Evolutionary conservation across 1,139 yeast genomes (phyloP).

Genomic region (Taphrina communis): DNA sequence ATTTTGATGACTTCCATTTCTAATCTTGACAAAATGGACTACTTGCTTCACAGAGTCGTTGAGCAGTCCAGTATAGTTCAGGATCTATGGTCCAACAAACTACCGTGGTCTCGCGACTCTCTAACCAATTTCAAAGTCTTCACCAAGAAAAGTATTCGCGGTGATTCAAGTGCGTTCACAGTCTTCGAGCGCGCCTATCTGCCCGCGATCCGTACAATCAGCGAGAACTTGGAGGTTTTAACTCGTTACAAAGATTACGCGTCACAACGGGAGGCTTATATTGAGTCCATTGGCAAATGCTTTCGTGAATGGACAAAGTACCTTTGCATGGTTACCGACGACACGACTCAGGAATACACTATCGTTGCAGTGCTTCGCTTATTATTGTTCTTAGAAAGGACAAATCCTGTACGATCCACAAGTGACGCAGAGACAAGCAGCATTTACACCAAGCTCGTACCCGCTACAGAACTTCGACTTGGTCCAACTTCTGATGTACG

Average conservation of each 20-base stretch:
- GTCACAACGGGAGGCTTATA: not conserved
- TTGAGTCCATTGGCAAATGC: not conserved
- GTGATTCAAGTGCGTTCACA: constrained; percentile 5
- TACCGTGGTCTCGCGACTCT: constrained; percentile 30
- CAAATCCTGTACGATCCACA: not conserved
- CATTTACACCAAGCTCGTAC: not conserved
- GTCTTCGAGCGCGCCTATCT: constrained; percentile 11
- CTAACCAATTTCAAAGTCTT: not conserved
- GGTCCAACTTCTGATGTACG: not conserved
- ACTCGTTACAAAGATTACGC: not conserved
- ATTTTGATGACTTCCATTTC: constrained; percentile 2
- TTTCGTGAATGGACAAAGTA: not conserved
- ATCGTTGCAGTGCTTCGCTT: constrained; percentile 10
- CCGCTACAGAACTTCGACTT: not conserved
- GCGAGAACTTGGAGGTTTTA: constrained; percentile 8
- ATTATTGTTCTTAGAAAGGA: not conserved
- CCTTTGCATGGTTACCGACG: not conserved
- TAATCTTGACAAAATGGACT: not conserved
- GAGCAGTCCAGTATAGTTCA: not conserved
- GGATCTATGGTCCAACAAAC: not conserved
- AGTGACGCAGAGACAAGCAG: not conserved
- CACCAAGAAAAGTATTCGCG: constrained; percentile 23
- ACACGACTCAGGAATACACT: not conserved
- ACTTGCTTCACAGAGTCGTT: constrained; percentile 1
- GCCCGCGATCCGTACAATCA: not conserved